Percentiles rank a stretch among this genome's conserved stretches.
These are phyloP conservation scores for Aureobasidium sp. DNA, from an alignment of 2,329 filamentous ascomycete species.

Conservation along the genomic window DNA sequence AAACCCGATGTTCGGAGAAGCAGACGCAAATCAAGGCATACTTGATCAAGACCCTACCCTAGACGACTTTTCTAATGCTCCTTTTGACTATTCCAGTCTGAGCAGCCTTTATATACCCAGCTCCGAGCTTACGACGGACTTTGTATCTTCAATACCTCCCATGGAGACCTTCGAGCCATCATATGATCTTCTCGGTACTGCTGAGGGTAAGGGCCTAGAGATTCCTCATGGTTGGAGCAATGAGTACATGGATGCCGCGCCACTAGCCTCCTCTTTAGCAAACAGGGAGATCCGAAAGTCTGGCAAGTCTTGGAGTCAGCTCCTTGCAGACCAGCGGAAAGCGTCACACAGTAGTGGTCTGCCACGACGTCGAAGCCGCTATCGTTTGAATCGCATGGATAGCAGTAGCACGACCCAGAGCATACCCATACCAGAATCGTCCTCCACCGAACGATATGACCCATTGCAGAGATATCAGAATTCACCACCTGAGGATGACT, in stretches of 20 bases:
- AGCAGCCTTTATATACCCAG: not conserved
- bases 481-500: slow-evolving; percentile 63
- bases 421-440: slow-evolving; percentile 1
- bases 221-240: not conserved
- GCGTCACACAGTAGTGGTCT: not conserved
- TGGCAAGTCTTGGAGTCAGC: slow-evolving; percentile 8
- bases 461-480: slow-evolving; percentile 57
- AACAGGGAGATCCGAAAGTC: not conserved
- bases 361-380: slow-evolving; percentile 1
- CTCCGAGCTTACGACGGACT: not conserved
- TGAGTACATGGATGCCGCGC: not conserved
- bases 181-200: not conserved
- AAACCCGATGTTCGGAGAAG: not conserved
- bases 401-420: not conserved
- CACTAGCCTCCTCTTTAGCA: not conserved
- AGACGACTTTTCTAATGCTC: not conserved
- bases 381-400: not conserved
- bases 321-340: not conserved
- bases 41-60: not conserved
- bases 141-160: not conserved
- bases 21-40: not conserved
- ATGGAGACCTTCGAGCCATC: not conserved
- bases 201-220: not conserved
- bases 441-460: not conserved
- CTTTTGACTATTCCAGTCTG: not conserved